These are phyloP conservation scores for Pezicula rhizophila DNA, from an alignment of 2,329 filamentous ascomycete genomes.

Conservation along the genomic window DNA sequence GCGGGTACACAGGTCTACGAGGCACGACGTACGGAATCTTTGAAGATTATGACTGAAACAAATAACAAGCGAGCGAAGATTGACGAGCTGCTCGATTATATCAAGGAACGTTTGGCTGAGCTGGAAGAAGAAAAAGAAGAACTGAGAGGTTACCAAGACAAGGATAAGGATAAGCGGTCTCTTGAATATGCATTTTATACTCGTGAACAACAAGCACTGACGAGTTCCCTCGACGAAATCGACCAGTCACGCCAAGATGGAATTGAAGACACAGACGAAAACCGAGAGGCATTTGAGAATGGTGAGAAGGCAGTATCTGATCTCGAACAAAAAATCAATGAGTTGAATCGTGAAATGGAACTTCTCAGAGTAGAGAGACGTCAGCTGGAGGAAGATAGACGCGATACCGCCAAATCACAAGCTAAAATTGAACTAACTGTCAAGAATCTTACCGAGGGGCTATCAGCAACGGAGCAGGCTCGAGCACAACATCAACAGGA, in stretches of 20 bases:
- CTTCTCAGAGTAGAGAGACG: conserved; percentile 77
- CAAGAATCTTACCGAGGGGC: conserved; percentile 76
- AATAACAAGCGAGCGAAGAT: conserved; percentile 93
- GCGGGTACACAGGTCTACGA: conserved; percentile 97
- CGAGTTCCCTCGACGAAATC: conserved; percentile 72
- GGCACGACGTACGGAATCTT: conserved; percentile 78
- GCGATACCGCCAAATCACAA: conserved; percentile 69
- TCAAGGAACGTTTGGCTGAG: conserved; percentile 82
- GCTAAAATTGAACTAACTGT: conserved; percentile 84
- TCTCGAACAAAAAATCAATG: conserved; percentile 72
- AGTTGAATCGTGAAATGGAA: conserved; percentile 76
- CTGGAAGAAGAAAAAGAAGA: conserved; percentile 97
- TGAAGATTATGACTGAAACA: conserved; percentile 96
- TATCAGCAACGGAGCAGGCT: conserved; percentile 69
- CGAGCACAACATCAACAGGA: conserved; percentile 66
- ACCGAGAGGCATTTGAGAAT: conserved; percentile 67
- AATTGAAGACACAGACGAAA: conserved; percentile 77
- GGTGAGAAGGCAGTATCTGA: conserved; percentile 74
- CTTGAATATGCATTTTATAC: conserved; percentile 93
- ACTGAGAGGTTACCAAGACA: conserved; percentile 86
- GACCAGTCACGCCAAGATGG: conserved; percentile 77
- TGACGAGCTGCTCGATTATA: conserved; percentile 84
- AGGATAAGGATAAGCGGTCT: conserved; percentile 85
- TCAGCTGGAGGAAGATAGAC: conserved; percentile 85
- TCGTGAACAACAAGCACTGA: conserved; percentile 75